Evolutionary conservation across 1,139 yeast species (phyloP), one percentile per base, ranked within the genome.

Genomic region (Pneumocystis carinii): DNA sequence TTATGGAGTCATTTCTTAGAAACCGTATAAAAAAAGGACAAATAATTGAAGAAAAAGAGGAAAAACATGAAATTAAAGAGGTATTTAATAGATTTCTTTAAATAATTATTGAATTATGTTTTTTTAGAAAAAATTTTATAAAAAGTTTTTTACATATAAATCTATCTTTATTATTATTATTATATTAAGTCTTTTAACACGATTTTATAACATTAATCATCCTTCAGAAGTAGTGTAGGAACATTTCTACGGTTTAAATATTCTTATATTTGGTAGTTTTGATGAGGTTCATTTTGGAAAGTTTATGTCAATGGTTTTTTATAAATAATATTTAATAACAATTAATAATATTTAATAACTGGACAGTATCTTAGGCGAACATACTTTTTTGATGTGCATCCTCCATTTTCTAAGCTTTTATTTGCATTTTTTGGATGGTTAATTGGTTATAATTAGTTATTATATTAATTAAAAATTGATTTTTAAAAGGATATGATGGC

Each of bases 241-340:
- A 8, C 24, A 29, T 60, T 6, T 12, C 6, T 15, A 2, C 17
- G 19, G 12, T 38, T 41, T 29, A 3, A 53, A 39, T 17, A 35
- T 12, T 37, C 14, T 27, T 24, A 57, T 29, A 4, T 24, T 3
- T 32, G 17, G 55, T 38, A 64, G 64, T 27, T 94, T 94, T 71
- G 99, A 94, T 76, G 99, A 94, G 73, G 98, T 92, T 39, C 98
- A 92, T 75, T 92, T 92, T 72, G 98, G 98, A 59, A 90, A 90
- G 72, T 90, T 90, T 75, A 97, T 97, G 10, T 60, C 66, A 19
- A 61, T 35, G 85, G 95, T 19, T 89, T 87, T 65, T 69, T 68
- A 61, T 42, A 68, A 66, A 12, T 15, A 24, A 19, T 19, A n/a
- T n/a, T n/a, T n/a, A n/a, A n/a, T n/a, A n/a, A n/a, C 17, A 24